Percentiles rank a stretch among this genome's conserved stretches.
phyloP scores from a whole-genome alignment of 305 asterid genomes.

The Fraxinus paxiana region DNA sequence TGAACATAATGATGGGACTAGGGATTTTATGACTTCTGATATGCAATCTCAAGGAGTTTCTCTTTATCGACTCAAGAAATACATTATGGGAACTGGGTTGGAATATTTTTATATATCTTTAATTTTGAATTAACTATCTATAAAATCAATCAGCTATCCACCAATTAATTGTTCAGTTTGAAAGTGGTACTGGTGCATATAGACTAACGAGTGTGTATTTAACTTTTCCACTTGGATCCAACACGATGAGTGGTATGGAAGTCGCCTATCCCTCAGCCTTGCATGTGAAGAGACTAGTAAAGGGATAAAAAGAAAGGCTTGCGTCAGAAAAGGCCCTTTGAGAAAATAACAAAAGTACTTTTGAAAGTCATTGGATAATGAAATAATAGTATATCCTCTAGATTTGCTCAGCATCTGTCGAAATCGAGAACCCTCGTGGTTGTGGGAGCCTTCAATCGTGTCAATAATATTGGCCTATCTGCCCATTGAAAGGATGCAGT shows the following conservation, averaged over 20 bases:
- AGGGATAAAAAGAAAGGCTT: conserved; percentile 23
- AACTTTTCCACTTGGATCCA: conserved; percentile 3
- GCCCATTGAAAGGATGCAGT: not conserved
- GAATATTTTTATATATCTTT: not conserved
- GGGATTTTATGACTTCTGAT: not conserved
- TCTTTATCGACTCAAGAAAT: not conserved
- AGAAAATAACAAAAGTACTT: conserved; percentile 20
- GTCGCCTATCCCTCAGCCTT: conserved; percentile 27
- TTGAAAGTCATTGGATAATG: conserved; percentile 27
- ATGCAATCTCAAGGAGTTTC: not conserved
- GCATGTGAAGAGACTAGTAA: conserved; percentile 39
- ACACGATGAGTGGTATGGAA: conserved; percentile 8
- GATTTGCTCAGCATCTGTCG: conserved; percentile 17
- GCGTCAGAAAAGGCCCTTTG: conserved; percentile 25
- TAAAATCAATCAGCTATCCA: not conserved
- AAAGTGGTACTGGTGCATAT: not conserved
- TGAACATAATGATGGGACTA: not conserved
- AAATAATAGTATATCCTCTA: conserved; percentile 28
- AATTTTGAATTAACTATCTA: not conserved
- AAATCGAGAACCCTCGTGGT: conserved; percentile 3
- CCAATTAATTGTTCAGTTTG: not conserved
- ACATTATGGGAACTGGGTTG: not conserved
- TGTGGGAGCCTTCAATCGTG: not conserved
- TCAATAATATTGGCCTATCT: not conserved
- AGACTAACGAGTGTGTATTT: not conserved